phyloP scores from a whole-genome alignment of 768 basidiomycete species.

The Fistulinella prunicolor region DNA sequence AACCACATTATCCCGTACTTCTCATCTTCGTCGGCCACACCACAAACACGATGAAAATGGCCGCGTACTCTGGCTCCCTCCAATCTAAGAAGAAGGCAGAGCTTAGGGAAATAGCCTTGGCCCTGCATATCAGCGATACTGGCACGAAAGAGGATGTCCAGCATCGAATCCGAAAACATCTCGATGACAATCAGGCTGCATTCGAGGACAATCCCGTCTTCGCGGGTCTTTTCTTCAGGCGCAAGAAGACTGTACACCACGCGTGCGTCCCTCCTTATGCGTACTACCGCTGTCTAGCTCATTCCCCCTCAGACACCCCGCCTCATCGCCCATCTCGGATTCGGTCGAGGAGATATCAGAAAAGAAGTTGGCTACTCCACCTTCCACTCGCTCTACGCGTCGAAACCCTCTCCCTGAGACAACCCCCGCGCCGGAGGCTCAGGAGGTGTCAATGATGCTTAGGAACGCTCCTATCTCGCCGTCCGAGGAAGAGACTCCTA shows the following conservation, averaged over 20 bases:
- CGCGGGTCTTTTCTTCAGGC: slow-evolving; percentile 47
- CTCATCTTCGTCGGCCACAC: neutral
- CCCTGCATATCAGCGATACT: slow-evolving; percentile 47
- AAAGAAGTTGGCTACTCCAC: slow-evolving; percentile 16
- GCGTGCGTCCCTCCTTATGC: slow-evolving; percentile 9
- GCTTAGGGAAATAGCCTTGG: slow-evolving; percentile 56
- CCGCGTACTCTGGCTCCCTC: slow-evolving; percentile 50
- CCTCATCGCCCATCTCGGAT: slow-evolving; percentile 16
- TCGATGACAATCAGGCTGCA: slow-evolving; percentile 50
- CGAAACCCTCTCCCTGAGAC: slow-evolving; percentile 32
- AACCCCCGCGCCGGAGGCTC: slow-evolving; percentile 49
- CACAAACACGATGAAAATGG: slow-evolving; percentile 38
- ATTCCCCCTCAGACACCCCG: slow-evolving; percentile 11
- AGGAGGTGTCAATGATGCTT: slow-evolving; percentile 52
- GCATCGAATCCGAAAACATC: slow-evolving; percentile 58
- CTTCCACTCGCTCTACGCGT: slow-evolving; percentile 21
- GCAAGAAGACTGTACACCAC: slow-evolving; percentile 34
- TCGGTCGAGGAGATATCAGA: slow-evolving; percentile 11
- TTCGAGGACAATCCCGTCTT: slow-evolving; percentile 60
- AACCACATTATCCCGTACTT: slow-evolving; percentile 15
- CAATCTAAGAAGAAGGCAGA: slow-evolving; percentile 68
- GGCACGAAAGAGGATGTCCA: slow-evolving; percentile 67
- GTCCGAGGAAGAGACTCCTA: slow-evolving; percentile 13
- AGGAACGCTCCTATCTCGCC: slow-evolving; percentile 45
- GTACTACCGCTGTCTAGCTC: neutral